Evolutionary conservation across 208 protist species (phyloP), one percentile per base, ranked within the genome.

Genomic region (Strigomonas galati): DNA sequence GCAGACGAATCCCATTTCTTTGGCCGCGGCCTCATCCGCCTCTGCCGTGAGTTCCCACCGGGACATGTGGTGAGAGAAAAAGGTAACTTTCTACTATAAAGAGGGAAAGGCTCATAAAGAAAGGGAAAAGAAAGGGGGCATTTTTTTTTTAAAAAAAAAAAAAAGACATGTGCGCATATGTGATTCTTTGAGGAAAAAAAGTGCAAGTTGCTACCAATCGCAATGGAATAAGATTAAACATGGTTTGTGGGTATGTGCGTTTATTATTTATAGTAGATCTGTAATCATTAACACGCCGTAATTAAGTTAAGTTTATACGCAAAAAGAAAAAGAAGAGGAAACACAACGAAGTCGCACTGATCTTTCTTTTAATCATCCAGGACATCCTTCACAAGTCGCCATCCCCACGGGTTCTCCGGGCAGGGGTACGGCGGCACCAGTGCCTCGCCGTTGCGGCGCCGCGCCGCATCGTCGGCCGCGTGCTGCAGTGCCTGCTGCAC

Each of bases 401-500:
- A 93, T 14, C 87, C 87, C 87, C 87, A 93, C 24, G 87, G 87
- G 58, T 93, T 93, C 72, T 89, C 87, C 2, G 87, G 67, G 40
- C 87, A 93, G 12, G 87, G 87, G 53, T 93, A 93, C 21, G 87
- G 87, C 55, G 87, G 87, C 9, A 74, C 77, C 17, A 93, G 77
- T 14, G 75, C 74, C 68, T 78, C 74, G 14, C 78, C 78, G 51
- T 69, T 67, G 0, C 84, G 80, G 23, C 71, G 71, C 46, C 74
- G 75, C 66, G 89, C 79, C 7, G 89, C 89, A 52, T 91, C 85
- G 48, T 81, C 84, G 21, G 89, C 85, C n/a, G 84, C 89, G 67
- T 92, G 81, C 70, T 79, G 69, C 54, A 94, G 69, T n/a, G 85
- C 89, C 72, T 94, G 89, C 74, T 94, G 85, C 54, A 94, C 85